Evolutionary conservation across 129 eudicot genomes (phyloP).

Genomic region (Lonicera japonica): DNA sequence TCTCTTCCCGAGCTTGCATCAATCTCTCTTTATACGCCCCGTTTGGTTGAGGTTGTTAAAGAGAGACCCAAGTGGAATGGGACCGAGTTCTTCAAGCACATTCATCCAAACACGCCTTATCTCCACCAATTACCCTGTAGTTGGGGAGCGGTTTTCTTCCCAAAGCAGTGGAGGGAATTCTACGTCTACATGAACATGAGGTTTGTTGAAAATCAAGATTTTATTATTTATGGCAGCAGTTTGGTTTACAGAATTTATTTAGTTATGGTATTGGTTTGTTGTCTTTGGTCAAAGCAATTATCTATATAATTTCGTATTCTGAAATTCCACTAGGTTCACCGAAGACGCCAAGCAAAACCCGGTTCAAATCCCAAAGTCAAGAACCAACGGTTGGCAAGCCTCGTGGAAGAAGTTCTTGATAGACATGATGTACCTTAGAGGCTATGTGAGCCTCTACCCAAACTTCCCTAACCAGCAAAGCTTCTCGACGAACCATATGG

Average conservation of each 20-base stretch:
- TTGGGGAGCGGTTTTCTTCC: conserved; percentile 98
- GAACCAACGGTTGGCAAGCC: conserved; percentile 98
- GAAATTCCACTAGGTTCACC: no score
- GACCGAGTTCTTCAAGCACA: conserved; percentile 64
- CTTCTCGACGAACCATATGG: conserved; percentile 97
- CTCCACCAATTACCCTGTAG: conserved; percentile 94
- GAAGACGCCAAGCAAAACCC: conserved; percentile 84
- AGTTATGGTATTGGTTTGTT: no score
- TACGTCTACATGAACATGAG: conserved; percentile 99
- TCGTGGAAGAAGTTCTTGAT: conserved; percentile 97
- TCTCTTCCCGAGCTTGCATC: conserved; percentile 93
- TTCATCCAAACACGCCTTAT: conserved; percentile 97
- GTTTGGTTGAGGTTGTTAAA: conserved; percentile 82
- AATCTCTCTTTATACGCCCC: conserved; percentile 84
- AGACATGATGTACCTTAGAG: conserved; percentile 95
- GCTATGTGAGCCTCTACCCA: conserved; percentile 82
- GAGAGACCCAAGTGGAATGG: conserved; percentile 97
- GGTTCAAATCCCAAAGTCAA: conserved; percentile 85
- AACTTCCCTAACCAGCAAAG: conserved; percentile 89
- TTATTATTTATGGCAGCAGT: no score
- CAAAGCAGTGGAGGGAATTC: conserved; percentile 93
- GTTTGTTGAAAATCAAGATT: no score
- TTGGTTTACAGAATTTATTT: no score
- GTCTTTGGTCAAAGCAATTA: no score
- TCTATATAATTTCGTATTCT: no score